phyloP scores from a whole-genome alignment of 345 rosid species.

The Fremontodendron californicum region DNA sequence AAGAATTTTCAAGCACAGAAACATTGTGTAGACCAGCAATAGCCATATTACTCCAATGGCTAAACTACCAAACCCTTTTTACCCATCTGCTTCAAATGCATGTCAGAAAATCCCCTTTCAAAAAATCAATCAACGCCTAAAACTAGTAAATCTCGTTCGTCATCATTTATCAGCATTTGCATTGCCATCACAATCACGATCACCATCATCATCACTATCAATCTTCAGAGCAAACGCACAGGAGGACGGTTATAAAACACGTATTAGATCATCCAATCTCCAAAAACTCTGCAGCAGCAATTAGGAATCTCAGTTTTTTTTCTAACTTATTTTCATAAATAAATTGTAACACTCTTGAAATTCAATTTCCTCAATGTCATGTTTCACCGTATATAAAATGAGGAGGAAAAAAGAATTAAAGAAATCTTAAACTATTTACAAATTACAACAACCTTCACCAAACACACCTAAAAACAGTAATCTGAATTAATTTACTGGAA shows the following conservation, averaged over 20 bases:
- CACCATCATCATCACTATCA: constrained; percentile 19
- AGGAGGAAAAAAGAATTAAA: constrained; percentile 9
- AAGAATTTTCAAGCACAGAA: constrained; percentile 65
- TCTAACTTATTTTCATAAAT: constrained; percentile 13
- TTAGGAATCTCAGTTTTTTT: constrained; percentile 7
- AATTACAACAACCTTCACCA: background rate
- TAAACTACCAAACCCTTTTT: constrained; percentile 23
- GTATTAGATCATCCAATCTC: constrained; percentile 16
- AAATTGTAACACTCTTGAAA: background rate
- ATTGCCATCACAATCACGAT: constrained; percentile 24
- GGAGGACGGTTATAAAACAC: constrained; percentile 3
- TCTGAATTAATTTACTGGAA: background rate
- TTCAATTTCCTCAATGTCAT: background rate
- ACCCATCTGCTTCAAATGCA: constrained; percentile 42
- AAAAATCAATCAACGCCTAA: constrained; percentile 24
- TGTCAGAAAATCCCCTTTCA: constrained; percentile 27
- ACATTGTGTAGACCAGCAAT: constrained; percentile 78
- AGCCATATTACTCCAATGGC: constrained; percentile 50
- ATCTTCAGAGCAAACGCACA: constrained; percentile 22
- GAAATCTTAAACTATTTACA: background rate
- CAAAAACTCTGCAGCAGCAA: constrained; percentile 25
- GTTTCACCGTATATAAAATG: background rate
- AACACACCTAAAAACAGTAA: background rate
- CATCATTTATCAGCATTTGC: constrained; percentile 18
- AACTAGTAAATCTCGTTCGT: constrained; percentile 19